phyloP scores from a whole-genome alignment of 169 alveolate genomes.

The Plasmodium relictum region DNA sequence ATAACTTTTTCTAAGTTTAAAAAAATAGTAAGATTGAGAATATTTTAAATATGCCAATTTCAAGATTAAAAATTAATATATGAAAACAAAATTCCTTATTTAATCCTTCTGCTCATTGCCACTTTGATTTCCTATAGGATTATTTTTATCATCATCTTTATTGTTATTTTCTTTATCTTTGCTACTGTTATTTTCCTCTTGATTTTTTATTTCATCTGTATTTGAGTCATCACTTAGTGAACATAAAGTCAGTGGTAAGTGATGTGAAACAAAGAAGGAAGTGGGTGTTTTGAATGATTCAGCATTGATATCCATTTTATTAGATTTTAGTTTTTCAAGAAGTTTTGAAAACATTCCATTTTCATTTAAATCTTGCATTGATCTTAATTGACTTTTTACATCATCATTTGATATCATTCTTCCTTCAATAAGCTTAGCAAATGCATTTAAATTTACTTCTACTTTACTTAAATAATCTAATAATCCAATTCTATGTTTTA shows the following conservation, averaged over 20 bases:
- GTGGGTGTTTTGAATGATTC: slow-evolving; percentile 74
- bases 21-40: no score
- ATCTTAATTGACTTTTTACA: slow-evolving; percentile 62
- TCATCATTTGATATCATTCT: slow-evolving; percentile 76
- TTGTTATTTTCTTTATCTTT: not conserved
- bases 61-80: no score
- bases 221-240: slow-evolving; percentile 34
- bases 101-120: slow-evolving; percentile 1
- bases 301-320: slow-evolving; percentile 72
- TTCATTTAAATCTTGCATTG: slow-evolving; percentile 65
- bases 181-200: slow-evolving; percentile 5
- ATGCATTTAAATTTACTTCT: slow-evolving; percentile 63
- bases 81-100: not conserved
- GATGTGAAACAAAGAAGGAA: slow-evolving; percentile 71
- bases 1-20: no score
- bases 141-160: slow-evolving; percentile 4
- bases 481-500: slow-evolving; percentile 56
- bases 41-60: no score
- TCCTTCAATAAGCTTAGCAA: slow-evolving; percentile 70
- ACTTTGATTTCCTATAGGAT: slow-evolving; percentile 17
- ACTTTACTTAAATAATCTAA: slow-evolving; percentile 56
- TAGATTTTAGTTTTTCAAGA: slow-evolving; percentile 49
- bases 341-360: slow-evolving; percentile 34
- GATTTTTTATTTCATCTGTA: slow-evolving; percentile 12
- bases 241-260: slow-evolving; percentile 62